A percentile compares a stretch with the other conserved stretches of the same genome.
phyloP scores from a whole-genome alignment of 192 early-diverging fungal genomes.

The Gryganskiella cystojenkinii region DNA sequence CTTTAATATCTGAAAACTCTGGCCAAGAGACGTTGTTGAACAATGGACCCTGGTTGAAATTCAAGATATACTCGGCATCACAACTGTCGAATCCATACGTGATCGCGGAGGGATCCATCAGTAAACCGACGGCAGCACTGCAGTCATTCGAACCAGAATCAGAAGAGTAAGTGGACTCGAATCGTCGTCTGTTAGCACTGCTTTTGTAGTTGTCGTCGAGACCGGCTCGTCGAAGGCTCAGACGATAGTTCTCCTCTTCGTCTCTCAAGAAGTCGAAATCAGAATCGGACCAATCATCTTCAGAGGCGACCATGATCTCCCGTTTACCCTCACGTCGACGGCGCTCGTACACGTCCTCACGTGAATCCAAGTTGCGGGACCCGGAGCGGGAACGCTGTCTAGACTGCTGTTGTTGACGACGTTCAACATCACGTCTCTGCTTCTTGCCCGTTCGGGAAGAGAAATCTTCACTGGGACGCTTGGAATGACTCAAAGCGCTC shows the following conservation, averaged over 20 bases:
- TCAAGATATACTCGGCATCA: conserved; percentile 44
- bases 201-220: too few relatives aligned
- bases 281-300: conserved; percentile 37
- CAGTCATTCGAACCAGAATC: too few relatives aligned
- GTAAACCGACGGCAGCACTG: background rate
- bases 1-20: conserved; percentile 26
- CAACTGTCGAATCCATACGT: conserved; percentile 50
- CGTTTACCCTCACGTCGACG: conserved; percentile 20
- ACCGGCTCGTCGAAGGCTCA: conserved; percentile 2
- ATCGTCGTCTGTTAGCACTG: too few relatives aligned
- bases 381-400: background rate
- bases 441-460: conserved; percentile 12
- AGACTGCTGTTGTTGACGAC: background rate
- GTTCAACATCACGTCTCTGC: conserved; percentile 16
- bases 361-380: background rate
- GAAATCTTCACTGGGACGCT: conserved; percentile 24
- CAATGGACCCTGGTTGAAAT: conserved; percentile 43
- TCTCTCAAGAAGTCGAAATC: conserved; percentile 44
- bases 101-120: conserved; percentile 45
- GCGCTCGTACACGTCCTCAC: conserved; percentile 11
- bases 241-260: conserved; percentile 40
- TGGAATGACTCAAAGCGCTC: conserved; percentile 41
- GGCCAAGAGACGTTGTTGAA: conserved; percentile 52
- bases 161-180: too few relatives aligned
- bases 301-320: conserved; percentile 29